These are phyloP conservation scores for Xenoacremonium recifei DNA, from an alignment of 2,329 filamentous ascomycete species.

Conservation along the genomic window DNA sequence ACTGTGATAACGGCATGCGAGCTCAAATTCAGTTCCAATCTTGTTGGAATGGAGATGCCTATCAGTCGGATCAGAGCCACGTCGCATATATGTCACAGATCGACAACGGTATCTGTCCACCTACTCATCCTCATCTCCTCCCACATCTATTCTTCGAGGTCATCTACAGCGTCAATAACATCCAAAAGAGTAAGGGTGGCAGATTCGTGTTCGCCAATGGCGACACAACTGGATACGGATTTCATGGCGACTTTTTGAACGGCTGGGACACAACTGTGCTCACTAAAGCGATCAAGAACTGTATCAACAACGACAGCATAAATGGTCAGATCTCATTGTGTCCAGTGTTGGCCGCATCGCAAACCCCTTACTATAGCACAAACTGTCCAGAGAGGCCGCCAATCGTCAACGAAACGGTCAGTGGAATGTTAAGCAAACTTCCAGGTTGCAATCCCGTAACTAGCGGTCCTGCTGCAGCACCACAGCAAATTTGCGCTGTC, in stretches of 20 bases:
- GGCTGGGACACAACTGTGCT: slow-evolving; percentile 18
- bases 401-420: slow-evolving; percentile 15
- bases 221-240: slow-evolving; percentile 21
- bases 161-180: slow-evolving; percentile 19
- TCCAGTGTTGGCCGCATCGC: slow-evolving; percentile 16
- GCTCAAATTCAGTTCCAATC: slow-evolving; percentile 23
- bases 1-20: slow-evolving; percentile 22
- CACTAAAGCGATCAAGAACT: slow-evolving; percentile 14
- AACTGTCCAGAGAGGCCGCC: slow-evolving; percentile 20
- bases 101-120: slow-evolving; percentile 22
- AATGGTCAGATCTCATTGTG: slow-evolving; percentile 13
- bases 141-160: slow-evolving; percentile 23
- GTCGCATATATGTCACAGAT: slow-evolving; percentile 22
- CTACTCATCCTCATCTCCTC: slow-evolving; percentile 17
- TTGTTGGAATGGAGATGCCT: slow-evolving; percentile 22
- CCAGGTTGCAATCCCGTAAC: slow-evolving; percentile 19
- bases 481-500: slow-evolving; percentile 5
- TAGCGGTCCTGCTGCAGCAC: slow-evolving; percentile 12
- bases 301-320: slow-evolving; percentile 18
- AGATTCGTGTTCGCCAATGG: slow-evolving; percentile 22
- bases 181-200: slow-evolving; percentile 21
- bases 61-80: slow-evolving; percentile 20
- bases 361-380: slow-evolving; percentile 16
- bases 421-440: slow-evolving; percentile 15
- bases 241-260: slow-evolving; percentile 22